Conservation (phyloP, 768 basidiomycete genomes). For the Fistulinella prunicolor region DNA sequence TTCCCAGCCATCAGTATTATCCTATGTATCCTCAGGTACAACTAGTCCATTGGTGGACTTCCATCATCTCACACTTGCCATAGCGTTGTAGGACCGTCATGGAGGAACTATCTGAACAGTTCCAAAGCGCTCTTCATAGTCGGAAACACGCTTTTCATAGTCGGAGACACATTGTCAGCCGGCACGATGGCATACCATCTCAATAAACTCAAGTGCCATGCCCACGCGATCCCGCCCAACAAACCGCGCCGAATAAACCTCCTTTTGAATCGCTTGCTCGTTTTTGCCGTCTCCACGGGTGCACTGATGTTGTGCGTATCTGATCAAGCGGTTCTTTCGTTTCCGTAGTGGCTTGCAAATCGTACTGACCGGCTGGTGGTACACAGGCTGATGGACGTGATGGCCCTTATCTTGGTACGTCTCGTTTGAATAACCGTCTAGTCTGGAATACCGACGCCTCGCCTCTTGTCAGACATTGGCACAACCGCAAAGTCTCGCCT, state of each 20-base stretch:
- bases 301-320: conserved; percentile 25
- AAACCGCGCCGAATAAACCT: conserved; percentile 15
- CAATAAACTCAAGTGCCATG: conserved; percentile 9
- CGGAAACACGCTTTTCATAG: conserved; percentile 25
- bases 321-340: not conserved
- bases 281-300: conserved; percentile 28
- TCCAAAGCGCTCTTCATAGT: conserved; percentile 9
- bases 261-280: conserved; percentile 22
- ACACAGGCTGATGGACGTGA: conserved; percentile 23
- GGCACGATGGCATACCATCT: conserved; percentile 24
- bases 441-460: not conserved
- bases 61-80: not conserved
- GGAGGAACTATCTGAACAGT: conserved; percentile 7
- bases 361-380: not conserved
- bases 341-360: not conserved
- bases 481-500: conserved; percentile 17
- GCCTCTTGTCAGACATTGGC: conserved; percentile 11
- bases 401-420: conserved; percentile 25
- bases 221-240: not conserved
- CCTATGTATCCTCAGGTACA: conserved; percentile 17
- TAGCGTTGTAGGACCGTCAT: conserved; percentile 12
- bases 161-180: conserved; percentile 23
- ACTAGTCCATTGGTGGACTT: not conserved
- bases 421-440: not conserved
- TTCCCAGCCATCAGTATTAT: conserved; percentile 17